Conservation (phyloP, 1,139 yeast species). For the Scheffersomyces parashehatae region DNA sequence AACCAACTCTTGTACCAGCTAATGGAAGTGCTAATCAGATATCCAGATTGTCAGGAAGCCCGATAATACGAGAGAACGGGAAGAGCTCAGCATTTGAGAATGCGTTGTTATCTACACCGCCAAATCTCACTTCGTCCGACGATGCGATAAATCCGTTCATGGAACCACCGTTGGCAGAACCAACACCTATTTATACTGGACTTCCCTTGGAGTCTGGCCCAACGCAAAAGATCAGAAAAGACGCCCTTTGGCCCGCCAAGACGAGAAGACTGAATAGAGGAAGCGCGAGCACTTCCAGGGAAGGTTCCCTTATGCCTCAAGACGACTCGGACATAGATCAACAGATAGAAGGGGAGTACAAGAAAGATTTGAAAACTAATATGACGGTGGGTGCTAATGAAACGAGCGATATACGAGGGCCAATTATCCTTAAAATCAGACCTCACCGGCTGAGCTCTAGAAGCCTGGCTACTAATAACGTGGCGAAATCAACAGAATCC, state of each 20-base stretch:
- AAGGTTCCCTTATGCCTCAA: constrained; percentile 3
- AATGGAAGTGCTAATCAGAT: background rate
- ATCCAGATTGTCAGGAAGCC: background rate
- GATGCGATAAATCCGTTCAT: constrained; percentile 27
- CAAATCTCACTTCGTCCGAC: too few species aligned
- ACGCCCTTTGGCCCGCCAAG: constrained; percentile 46
- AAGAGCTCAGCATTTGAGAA: background rate
- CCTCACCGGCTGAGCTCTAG: constrained; percentile 1
- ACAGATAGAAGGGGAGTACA: constrained; percentile 1
- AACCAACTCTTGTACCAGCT: too few species aligned
- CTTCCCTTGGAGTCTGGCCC: constrained; percentile 66
- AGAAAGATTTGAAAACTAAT: constrained; percentile 5
- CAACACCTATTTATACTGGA: constrained; percentile 61
- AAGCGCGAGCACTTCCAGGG: constrained; percentile 8
- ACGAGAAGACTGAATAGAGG: constrained; percentile 12
- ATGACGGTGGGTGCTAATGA: constrained; percentile 8
- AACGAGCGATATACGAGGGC: constrained; percentile 10
- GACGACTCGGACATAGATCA: constrained; percentile 2
- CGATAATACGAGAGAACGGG: background rate
- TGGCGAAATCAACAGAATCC: background rate
- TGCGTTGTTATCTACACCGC: background rate
- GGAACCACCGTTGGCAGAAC: constrained; percentile 61
- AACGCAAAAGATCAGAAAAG: constrained; percentile 52
- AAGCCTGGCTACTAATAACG: background rate
- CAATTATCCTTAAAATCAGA: constrained; percentile 8